Evolutionary conservation across 2,329 filamentous ascomycete species (phyloP), one percentile per base, ranked within the genome.

Genomic region (Cyphellophora europaea): DNA sequence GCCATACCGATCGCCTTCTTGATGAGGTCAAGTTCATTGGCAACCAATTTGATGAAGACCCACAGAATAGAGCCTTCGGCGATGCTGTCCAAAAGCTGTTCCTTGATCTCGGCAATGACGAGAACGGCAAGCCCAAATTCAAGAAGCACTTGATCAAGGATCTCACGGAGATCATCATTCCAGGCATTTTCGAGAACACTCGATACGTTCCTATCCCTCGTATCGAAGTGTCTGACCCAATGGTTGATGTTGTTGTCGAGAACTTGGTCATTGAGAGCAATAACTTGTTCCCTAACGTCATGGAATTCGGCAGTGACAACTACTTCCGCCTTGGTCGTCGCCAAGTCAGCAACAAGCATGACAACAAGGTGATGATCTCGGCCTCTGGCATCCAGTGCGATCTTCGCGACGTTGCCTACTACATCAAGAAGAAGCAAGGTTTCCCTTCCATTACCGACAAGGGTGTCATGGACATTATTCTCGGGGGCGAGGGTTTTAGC

Each of bases 311-410:
- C 40, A 91, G 78, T 55, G 88, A 96, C 65, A 91, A 96, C 67
- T 93, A 91, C 67, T 86, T 88, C 74, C 79, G 84, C 48, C 94
- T 83, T 79, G 91, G 89, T 23, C 86, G 91, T 55, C 95, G 93
- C 77, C 80, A 79, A 57, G 71, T 87, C 50, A 67, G 72, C 51
- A 93, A 74, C 69, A 85, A 80, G 68, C 80, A 77, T 59, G 80
- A 84, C 61, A 88, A 94, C 62, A 80, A 79, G 54, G 53, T 89
- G 47, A 86, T 91, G 68, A 70, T 96, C 43, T 82, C 85, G 42
- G 82, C 91, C 3, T 82, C 84, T 15, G 89, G 91, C 35, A 72
- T 98, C 27, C 91, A 98, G 67, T 87, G 89, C 69, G 91, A 98
- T 49, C 69, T 96, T 33, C 41, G 61, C 49, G 86, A 94, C 53